phyloP scores from a whole-genome alignment of 2,329 filamentous ascomycete species.

The Phaeosphaeria sp. region DNA sequence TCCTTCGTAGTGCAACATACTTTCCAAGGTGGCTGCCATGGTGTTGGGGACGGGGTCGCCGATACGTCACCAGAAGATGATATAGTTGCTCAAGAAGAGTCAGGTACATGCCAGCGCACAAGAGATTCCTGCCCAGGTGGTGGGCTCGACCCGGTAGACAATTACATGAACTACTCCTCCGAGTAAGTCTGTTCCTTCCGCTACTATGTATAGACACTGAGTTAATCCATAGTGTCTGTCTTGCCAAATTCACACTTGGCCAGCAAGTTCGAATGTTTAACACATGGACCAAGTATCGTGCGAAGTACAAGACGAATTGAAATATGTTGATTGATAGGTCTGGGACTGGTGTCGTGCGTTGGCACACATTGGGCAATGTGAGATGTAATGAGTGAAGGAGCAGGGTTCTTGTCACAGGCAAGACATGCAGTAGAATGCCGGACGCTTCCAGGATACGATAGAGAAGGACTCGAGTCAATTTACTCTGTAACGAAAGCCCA shows the following conservation, averaged over 20 bases:
- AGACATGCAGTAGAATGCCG: no score
- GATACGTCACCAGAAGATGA: constrained; percentile 35
- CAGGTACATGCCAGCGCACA: constrained; percentile 28
- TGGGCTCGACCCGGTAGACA: constrained; percentile 40
- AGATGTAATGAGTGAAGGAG: no score
- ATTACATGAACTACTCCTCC: constrained; percentile 45
- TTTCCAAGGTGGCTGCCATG: constrained; percentile 37
- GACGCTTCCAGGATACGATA: no score
- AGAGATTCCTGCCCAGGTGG: constrained; percentile 35
- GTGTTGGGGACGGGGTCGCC: constrained; percentile 31
- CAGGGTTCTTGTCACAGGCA: no score
- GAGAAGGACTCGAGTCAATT: no score
- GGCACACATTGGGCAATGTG: background rate
- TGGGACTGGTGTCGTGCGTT: background rate
- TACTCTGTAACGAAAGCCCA: no score
- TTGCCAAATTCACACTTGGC: constrained; percentile 33
- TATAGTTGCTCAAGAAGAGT: constrained; percentile 5
- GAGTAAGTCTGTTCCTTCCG: constrained; percentile 14
- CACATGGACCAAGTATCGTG: constrained; percentile 16
- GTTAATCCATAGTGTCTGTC: constrained; percentile 9
- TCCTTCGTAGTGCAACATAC: constrained; percentile 22
- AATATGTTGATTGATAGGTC: background rate
- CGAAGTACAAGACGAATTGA: background rate
- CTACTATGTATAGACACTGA: background rate
- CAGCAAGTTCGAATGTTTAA: constrained; percentile 34